Percentiles rank a stretch among this genome's conserved stretches.
Evolutionary conservation across 176 grass and related monocot species (phyloP).

Genomic region (Zizania latifolia): DNA sequence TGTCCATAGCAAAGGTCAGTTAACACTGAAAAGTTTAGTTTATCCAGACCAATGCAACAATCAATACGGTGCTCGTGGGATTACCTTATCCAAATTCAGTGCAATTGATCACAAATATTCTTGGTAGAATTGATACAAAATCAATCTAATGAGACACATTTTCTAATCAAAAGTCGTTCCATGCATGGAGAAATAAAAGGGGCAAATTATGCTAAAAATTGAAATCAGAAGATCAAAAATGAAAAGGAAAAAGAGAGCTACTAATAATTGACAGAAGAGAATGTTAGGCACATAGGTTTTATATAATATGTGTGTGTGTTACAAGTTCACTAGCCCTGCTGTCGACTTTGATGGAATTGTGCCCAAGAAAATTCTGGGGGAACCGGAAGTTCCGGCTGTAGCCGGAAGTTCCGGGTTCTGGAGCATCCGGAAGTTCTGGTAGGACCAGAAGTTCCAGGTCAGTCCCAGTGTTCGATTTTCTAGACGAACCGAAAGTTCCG

Average conservation of each 20-base stretch:
- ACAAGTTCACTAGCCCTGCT: too few relatives aligned
- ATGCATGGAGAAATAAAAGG: neutral
- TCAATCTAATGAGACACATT: neutral
- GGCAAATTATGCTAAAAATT: neutral
- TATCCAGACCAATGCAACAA: neutral
- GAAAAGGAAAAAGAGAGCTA: neutral
- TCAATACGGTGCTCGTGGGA: too few relatives aligned
- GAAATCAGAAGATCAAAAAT: neutral
- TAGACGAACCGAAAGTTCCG: too few relatives aligned
- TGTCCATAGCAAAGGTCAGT: neutral
- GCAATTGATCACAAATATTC: neutral
- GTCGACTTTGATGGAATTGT: too few relatives aligned
- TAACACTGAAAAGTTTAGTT: neutral
- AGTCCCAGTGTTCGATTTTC: too few relatives aligned
- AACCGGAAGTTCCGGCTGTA: too few relatives aligned
- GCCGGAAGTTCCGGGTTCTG: too few relatives aligned
- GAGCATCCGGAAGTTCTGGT: too few relatives aligned
- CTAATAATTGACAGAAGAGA: neutral
- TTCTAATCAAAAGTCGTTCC: neutral
- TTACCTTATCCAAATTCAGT: too few relatives aligned
- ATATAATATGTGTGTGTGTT: too few relatives aligned
- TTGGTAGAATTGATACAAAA: neutral
- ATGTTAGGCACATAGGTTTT: neutral
- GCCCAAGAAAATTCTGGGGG: too few relatives aligned
- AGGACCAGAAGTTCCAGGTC: too few relatives aligned